These are phyloP conservation scores for Solanum acaule DNA, from an alignment of 257 asterid genomes.

Conservation along the genomic window DNA sequence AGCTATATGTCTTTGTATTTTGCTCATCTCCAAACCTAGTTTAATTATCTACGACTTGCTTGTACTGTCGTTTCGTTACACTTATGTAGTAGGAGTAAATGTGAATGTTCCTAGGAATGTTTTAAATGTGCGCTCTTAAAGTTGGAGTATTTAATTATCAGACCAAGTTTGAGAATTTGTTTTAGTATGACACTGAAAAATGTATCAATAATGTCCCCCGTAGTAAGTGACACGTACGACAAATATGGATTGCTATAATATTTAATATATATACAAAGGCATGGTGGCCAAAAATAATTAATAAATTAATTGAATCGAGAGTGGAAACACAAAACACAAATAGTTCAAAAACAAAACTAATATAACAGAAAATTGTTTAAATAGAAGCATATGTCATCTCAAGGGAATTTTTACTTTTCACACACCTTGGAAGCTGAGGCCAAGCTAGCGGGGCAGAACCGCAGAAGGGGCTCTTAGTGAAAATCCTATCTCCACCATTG, in stretches of 20 bases:
- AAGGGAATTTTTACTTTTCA: neutral
- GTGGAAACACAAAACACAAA: neutral
- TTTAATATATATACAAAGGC: neutral
- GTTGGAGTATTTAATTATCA: too few relatives aligned
- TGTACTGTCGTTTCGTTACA: too few relatives aligned
- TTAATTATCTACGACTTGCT: too few relatives aligned
- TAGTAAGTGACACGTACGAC: neutral
- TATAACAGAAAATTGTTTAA: neutral
- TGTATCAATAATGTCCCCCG: too few relatives aligned
- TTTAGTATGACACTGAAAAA: too few relatives aligned
- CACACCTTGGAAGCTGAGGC: neutral
- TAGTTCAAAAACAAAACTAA: neutral
- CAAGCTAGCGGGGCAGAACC: neutral
- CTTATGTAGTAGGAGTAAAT: too few relatives aligned
- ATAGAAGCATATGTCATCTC: neutral
- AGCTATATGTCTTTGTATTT: too few relatives aligned
- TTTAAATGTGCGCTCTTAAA: too few relatives aligned
- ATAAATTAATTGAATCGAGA: neutral
- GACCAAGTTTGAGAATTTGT: too few relatives aligned
- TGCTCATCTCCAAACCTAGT: too few relatives aligned
- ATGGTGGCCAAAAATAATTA: neutral
- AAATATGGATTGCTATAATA: neutral
- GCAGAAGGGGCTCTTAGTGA: neutral
- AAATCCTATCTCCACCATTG: neutral
- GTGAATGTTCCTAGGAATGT: too few relatives aligned